Conservation (phyloP, 164 flowering plant species). For the Sedum album region DNA sequence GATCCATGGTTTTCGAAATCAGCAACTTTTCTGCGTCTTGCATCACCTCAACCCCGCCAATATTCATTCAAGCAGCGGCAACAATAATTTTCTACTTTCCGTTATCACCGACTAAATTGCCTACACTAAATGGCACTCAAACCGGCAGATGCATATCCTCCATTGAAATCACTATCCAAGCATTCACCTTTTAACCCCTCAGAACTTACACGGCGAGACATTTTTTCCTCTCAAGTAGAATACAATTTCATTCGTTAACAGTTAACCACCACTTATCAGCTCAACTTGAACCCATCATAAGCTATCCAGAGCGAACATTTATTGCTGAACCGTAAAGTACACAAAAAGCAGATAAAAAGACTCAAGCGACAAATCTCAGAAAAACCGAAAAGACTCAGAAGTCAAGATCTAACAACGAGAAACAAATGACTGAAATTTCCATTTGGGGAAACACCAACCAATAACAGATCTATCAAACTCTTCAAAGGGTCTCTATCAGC, state of each 20-base stretch:
- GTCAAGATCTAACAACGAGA: conserved; percentile 10
- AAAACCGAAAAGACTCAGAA: background rate
- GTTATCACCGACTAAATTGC: conserved; percentile 32
- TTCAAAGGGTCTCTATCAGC: conserved; percentile 12
- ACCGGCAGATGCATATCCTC: conserved; percentile 39
- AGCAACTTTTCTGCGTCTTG: conserved; percentile 17
- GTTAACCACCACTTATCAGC: conserved; percentile 16
- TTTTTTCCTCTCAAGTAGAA: conserved; percentile 25
- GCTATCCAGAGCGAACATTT: conserved; percentile 1
- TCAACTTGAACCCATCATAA: conserved; percentile 11
- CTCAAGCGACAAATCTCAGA: background rate
- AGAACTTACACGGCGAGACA: conserved; percentile 26
- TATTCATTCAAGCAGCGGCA: conserved; percentile 19
- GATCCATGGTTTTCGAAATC: conserved; percentile 19
- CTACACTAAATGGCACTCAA: conserved; percentile 41
- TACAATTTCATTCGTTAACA: conserved; percentile 14
- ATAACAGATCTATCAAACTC: conserved; percentile 5
- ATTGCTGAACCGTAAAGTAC: conserved; percentile 7
- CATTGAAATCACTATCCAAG: conserved; percentile 31
- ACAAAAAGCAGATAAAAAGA: background rate
- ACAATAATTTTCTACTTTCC: conserved; percentile 11
- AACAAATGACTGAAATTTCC: conserved; percentile 14
- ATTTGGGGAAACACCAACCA: conserved; percentile 13
- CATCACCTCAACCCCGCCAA: conserved; percentile 24
- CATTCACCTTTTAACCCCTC: conserved; percentile 25